Conservation (phyloP, 768 basidiomycete genomes). For the Sistotremastrum suecicum region DNA sequence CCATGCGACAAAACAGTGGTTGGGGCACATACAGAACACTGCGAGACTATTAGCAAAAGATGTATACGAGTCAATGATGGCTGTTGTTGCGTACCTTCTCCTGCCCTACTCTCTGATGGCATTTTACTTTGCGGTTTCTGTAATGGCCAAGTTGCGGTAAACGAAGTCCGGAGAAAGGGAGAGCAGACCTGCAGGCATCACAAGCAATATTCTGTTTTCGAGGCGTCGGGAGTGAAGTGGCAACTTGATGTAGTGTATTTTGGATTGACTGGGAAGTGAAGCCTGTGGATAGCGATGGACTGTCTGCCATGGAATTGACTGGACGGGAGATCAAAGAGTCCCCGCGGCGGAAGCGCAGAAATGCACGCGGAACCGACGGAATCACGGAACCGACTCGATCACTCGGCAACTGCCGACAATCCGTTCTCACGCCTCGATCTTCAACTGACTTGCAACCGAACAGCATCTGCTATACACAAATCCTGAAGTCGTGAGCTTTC, state of each 20-base stretch:
- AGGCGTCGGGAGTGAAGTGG: conserved; percentile 69
- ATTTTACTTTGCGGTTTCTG: conserved; percentile 82
- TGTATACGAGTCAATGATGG: conserved; percentile 4
- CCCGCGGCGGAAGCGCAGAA: no score
- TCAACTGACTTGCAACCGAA: no score
- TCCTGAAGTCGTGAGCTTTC: no score
- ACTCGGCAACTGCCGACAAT: no score
- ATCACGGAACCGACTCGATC: no score
- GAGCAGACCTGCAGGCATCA: conserved; percentile 70
- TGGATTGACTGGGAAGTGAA: conserved; percentile 57
- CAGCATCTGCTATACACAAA: no score
- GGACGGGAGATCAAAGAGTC: no score
- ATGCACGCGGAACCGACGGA: no score
- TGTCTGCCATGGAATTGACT: background rate
- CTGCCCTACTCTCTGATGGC: conserved; percentile 67
- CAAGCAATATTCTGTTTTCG: conserved; percentile 89
- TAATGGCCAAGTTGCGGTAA: conserved; percentile 1
- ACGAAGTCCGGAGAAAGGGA: conserved; percentile 6
- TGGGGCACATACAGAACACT: conserved; percentile 9
- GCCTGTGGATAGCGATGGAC: conserved; percentile 31
- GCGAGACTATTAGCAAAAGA: conserved; percentile 7
- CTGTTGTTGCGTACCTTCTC: conserved; percentile 43
- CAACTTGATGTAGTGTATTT: conserved; percentile 71
- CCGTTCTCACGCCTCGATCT: no score
- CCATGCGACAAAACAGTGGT: conserved; percentile 34